A percentile compares a stretch with the other conserved stretches of the same genome.
Conservation (phyloP, 306 rosid genomes). For the Pachyrhizus erosus region DNA sequence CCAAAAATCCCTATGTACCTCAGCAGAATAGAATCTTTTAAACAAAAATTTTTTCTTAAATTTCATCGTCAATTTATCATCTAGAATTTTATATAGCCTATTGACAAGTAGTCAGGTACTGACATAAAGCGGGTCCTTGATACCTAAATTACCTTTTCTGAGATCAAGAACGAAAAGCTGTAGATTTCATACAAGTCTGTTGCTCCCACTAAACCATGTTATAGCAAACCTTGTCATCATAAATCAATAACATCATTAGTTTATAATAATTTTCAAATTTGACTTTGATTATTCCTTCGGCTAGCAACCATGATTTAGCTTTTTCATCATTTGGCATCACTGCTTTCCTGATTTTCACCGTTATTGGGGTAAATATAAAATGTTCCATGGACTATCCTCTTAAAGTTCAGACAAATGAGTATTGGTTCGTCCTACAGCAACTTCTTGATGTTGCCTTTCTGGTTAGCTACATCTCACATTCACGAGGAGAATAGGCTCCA, state of each 20-base stretch:
- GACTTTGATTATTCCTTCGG: background rate
- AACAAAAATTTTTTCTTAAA: too few relatives aligned
- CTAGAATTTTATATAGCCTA: too few relatives aligned
- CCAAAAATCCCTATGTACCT: background rate
- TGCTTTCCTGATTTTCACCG: background rate
- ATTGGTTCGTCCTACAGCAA: background rate
- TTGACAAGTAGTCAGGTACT: background rate
- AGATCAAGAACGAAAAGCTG: background rate
- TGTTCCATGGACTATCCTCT: background rate
- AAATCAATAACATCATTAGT: background rate
- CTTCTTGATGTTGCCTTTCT: background rate
- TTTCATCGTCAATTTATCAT: too few relatives aligned
- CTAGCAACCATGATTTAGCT: background rate
- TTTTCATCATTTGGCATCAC: slow-evolving; percentile 16
- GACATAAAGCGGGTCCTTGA: background rate
- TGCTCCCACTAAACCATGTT: background rate
- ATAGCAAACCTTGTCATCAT: background rate
- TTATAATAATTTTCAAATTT: slow-evolving; percentile 1
- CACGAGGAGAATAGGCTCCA: background rate
- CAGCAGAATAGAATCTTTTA: background rate
- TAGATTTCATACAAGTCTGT: background rate
- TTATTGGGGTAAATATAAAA: slow-evolving; percentile 1
- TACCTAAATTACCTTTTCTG: background rate
- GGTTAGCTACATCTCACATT: slow-evolving; percentile 10
- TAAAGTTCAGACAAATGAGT: background rate